Percentiles rank a stretch among this genome's conserved stretches.
Evolutionary conservation across 768 basidiomycete genomes (phyloP).

Genomic region (Crucibulum laeve): DNA sequence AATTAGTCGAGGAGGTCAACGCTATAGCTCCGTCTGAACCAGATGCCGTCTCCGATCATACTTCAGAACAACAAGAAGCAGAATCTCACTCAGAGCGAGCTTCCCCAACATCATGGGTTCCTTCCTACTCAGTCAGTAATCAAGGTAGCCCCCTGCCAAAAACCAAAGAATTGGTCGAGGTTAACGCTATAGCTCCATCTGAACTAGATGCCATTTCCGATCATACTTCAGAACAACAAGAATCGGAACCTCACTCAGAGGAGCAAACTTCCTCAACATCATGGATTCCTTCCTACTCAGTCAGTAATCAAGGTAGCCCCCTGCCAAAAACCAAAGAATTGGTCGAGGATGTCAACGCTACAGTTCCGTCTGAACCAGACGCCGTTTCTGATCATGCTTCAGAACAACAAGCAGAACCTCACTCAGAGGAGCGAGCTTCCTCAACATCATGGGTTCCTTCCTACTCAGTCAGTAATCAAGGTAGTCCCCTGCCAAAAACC

Average conservation of each 20-base stretch:
- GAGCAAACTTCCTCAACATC: slow-evolving; percentile 4
- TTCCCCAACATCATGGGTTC: slow-evolving; percentile 12
- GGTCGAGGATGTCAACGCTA: background rate
- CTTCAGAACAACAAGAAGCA: background rate
- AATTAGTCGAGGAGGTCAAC: background rate
- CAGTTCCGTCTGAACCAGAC: background rate
- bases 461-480: slow-evolving; percentile 17
- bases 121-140: slow-evolving; percentile 16
- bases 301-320: slow-evolving; percentile 17
- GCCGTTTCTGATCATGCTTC: background rate
- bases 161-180: background rate
- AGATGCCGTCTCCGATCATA: background rate
- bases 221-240: background rate
- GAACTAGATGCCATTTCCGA: background rate
- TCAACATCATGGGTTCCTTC: slow-evolving; percentile 15
- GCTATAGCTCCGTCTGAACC: background rate
- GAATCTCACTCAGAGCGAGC: background rate
- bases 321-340: slow-evolving; percentile 3
- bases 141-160: slow-evolving; percentile 15
- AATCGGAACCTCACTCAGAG: background rate
- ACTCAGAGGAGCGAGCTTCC: background rate
- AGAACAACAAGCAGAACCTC: background rate
- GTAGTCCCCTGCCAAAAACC: slow-evolving; percentile 9
- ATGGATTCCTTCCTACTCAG: slow-evolving; percentile 18
- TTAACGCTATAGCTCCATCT: background rate